A percentile compares a stretch with the other conserved stretches of the same genome.
phyloP scores from a whole-genome alignment of 345 rosid species.

The Sisymbrium irio region DNA sequence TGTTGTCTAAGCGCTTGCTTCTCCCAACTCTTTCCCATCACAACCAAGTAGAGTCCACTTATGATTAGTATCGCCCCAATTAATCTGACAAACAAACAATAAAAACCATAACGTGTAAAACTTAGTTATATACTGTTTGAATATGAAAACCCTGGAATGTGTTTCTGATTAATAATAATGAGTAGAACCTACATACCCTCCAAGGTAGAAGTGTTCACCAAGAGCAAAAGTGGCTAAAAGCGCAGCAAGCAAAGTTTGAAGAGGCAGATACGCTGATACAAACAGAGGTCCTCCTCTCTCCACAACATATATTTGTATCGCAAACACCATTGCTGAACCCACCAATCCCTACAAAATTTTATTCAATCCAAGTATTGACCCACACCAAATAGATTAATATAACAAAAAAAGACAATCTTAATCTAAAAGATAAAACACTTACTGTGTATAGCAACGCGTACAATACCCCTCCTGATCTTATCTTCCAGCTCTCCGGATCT shows the following conservation, averaged over 20 bases:
- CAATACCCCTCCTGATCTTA: constrained; percentile 49
- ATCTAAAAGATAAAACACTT: constrained; percentile 22
- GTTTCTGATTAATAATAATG: neutral
- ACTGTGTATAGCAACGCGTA: constrained; percentile 63
- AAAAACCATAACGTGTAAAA: neutral
- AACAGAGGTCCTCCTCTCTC: constrained; percentile 66
- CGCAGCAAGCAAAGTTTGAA: constrained; percentile 64
- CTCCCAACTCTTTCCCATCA: constrained; percentile 62
- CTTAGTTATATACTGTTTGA: neutral
- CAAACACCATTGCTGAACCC: constrained; percentile 65
- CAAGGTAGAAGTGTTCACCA: constrained; percentile 63
- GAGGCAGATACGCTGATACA: constrained; percentile 58
- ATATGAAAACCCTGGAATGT: neutral
- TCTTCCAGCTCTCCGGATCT: constrained; percentile 53
- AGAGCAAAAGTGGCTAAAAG: constrained; percentile 48
- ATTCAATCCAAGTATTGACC: neutral
- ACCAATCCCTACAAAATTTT: constrained; percentile 40
- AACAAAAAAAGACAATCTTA: neutral
- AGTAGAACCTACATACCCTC: constrained; percentile 43
- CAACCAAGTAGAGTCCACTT: constrained; percentile 56
- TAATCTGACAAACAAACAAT: constrained; percentile 35
- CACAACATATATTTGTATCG: constrained; percentile 59
- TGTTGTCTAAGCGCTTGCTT: constrained; percentile 30
- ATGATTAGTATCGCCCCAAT: constrained; percentile 57
- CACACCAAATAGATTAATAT: neutral